These are phyloP conservation scores for Baorangia bicolor DNA, from an alignment of 768 basidiomycete species.

Conservation along the genomic window DNA sequence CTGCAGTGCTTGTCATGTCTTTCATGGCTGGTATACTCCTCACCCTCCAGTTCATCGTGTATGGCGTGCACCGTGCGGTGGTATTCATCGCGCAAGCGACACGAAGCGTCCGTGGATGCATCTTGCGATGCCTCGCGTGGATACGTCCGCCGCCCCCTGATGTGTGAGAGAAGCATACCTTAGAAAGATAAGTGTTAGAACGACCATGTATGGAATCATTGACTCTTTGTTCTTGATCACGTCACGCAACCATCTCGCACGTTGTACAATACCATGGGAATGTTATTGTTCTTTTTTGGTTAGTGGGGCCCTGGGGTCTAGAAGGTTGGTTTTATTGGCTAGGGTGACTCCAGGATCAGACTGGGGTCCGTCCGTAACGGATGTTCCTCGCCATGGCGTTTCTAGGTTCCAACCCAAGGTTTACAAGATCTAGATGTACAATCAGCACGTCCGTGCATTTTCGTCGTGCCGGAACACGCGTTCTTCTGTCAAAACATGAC, in stretches of 20 bases:
- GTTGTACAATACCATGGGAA: slow-evolving; percentile 3
- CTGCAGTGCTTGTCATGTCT: slow-evolving; percentile 56
- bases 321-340: not conserved
- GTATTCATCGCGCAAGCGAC: slow-evolving; percentile 9
- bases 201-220: not conserved
- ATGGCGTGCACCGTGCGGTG: slow-evolving; percentile 27
- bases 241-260: not conserved
- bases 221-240: not conserved
- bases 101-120: too few species aligned
- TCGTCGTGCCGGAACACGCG: not conserved
- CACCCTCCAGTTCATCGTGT: too few species aligned
- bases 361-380: not conserved
- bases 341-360: not conserved
- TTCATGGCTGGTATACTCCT: slow-evolving; percentile 58
- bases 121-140: too few species aligned
- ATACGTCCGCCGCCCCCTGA: too few species aligned
- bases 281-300: not conserved
- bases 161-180: too few species aligned
- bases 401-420: not conserved
- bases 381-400: not conserved
- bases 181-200: not conserved
- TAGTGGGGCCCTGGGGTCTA: not conserved
- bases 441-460: not conserved
- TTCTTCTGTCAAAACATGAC: slow-evolving; percentile 10
- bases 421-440: not conserved